Conservation (phyloP, 495 filamentous ascomycete species). For the Rhizodiscina lignyota region DNA sequence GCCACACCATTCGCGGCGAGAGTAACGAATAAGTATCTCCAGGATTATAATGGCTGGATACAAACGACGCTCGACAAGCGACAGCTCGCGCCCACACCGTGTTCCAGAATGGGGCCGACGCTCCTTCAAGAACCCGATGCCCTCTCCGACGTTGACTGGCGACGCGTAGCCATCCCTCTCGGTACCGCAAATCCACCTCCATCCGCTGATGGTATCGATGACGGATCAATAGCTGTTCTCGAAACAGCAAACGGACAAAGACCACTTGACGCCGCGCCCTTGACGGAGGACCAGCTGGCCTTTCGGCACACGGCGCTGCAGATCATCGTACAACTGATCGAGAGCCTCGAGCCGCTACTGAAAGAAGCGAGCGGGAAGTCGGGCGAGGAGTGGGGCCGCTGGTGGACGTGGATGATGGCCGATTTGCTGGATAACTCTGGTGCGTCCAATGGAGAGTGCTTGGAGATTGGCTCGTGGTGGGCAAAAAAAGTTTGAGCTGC, state of each 20-base stretch:
- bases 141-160: slow-evolving; percentile 51
- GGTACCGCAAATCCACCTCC: slow-evolving; percentile 37
- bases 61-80: slow-evolving; percentile 56
- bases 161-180: slow-evolving; percentile 70
- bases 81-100: slow-evolving; percentile 58
- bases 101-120: slow-evolving; percentile 58
- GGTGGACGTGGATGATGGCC: slow-evolving; percentile 74
- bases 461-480: slow-evolving; percentile 94
- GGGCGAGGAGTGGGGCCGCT: slow-evolving; percentile 82
- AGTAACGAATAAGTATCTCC: slow-evolving; percentile 68
- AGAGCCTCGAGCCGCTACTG: slow-evolving; percentile 69
- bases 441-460: slow-evolving; percentile 68
- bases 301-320: slow-evolving; percentile 63
- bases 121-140: slow-evolving; percentile 65
- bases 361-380: slow-evolving; percentile 71
- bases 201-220: slow-evolving; percentile 42
- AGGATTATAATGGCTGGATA: slow-evolving; percentile 72
- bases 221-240: slow-evolving; percentile 18
- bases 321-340: slow-evolving; percentile 75
- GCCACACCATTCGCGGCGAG: slow-evolving; percentile 61
- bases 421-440: slow-evolving; percentile 67
- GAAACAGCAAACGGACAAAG: slow-evolving; percentile 1
- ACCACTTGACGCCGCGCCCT: slow-evolving; percentile 13
- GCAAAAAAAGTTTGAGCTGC: slow-evolving; percentile 43
- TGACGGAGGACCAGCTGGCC: slow-evolving; percentile 58